Evolutionary conservation across 805 yeast species (phyloP).

Genomic region (Candida lessepsii): DNA sequence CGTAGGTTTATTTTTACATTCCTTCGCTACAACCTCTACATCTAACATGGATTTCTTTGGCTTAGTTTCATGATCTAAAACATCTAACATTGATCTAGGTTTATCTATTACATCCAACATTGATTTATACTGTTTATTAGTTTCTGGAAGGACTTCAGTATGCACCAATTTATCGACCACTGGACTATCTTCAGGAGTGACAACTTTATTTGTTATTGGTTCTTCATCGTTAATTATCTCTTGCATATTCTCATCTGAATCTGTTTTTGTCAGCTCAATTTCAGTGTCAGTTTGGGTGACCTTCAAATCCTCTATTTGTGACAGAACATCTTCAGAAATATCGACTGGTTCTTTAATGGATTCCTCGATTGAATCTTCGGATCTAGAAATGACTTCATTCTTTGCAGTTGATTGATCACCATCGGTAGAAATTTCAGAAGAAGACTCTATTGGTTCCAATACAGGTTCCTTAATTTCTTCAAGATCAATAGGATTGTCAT

Average conservation of each 20-base stretch:
- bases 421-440: slow-evolving; percentile 1
- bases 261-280: too few species aligned
- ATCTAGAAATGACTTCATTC: not conserved
- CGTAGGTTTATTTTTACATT: slow-evolving; percentile 3
- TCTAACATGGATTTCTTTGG: slow-evolving; percentile 13
- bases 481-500: slow-evolving; percentile 1
- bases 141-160: too few species aligned
- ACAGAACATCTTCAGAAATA: too few species aligned
- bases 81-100: slow-evolving; percentile 11
- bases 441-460: not conserved
- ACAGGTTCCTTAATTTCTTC: slow-evolving; percentile 1
- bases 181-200: too few species aligned
- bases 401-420: not conserved
- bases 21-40: slow-evolving; percentile 1
- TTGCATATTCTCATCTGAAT: too few species aligned
- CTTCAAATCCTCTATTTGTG: too few species aligned
- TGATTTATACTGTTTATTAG: slow-evolving; percentile 1
- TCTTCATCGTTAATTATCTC: too few species aligned
- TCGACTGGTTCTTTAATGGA: too few species aligned
- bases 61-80: slow-evolving; percentile 1
- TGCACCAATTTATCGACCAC: too few species aligned
- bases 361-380: too few species aligned
- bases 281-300: too few species aligned
- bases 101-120: slow-evolving; percentile 7
- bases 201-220: too few species aligned